Conservation (phyloP, 192 early-diverging fungal species). For the Kickxella alabastrina region DNA sequence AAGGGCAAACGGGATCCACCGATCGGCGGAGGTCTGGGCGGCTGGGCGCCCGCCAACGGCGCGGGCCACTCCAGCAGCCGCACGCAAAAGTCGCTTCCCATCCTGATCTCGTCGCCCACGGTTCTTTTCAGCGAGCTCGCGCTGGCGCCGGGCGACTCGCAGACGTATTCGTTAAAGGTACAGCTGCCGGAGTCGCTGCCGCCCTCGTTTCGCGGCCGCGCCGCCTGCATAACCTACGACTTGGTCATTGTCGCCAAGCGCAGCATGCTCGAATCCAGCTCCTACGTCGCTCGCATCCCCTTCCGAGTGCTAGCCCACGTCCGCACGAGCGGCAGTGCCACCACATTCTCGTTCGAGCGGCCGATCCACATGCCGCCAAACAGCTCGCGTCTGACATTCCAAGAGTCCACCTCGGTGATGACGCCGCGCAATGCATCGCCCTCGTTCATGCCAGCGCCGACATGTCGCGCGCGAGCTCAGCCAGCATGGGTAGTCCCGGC, state of each 20-base stretch:
- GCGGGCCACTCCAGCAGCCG: conserved; percentile 10
- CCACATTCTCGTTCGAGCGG: conserved; percentile 13
- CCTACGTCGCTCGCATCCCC: conserved; percentile 39
- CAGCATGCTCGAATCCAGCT: conserved; percentile 37
- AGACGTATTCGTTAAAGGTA: conserved; percentile 41
- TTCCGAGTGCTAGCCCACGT: conserved; percentile 38
- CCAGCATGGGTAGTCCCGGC: no score
- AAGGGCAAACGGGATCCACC: conserved; percentile 8
- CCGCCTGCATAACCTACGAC: conserved; percentile 37
- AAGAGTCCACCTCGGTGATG: conserved; percentile 17
- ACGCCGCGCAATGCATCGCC: conserved; percentile 39
- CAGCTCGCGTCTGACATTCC: conserved; percentile 22
- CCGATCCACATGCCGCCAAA: conserved; percentile 35
- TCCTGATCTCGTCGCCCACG: conserved; percentile 31
- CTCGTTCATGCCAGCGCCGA: conserved; percentile 6
- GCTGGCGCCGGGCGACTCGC: conserved; percentile 43
- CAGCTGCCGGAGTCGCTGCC: conserved; percentile 34
- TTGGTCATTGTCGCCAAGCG: conserved; percentile 44
- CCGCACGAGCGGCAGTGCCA: not conserved
- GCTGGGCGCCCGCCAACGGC: conserved; percentile 17
- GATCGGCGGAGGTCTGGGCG: conserved; percentile 40
- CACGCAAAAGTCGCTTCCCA: conserved; percentile 23
- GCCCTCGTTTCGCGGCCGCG: conserved; percentile 45
- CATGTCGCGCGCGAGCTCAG: not conserved
- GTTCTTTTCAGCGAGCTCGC: conserved; percentile 48